Conservation (phyloP, 331 rosid species). For the Phaseolus coccineus region DNA sequence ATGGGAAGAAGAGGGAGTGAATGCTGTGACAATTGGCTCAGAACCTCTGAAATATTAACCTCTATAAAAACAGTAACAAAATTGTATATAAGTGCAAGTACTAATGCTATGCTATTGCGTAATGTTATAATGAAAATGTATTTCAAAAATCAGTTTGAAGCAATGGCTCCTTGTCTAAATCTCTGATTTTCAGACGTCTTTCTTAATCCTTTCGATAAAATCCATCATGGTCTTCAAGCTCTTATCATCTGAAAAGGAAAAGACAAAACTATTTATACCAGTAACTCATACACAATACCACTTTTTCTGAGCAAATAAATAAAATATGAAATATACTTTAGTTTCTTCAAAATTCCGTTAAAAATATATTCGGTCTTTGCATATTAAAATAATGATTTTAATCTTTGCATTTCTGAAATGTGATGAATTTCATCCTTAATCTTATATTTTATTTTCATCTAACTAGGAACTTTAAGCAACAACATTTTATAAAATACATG, state of each 20-base stretch:
- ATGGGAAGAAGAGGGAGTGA: neutral
- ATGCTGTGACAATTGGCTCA: neutral
- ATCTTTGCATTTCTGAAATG: too few relatives aligned
- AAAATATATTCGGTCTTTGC: too few relatives aligned
- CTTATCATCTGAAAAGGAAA: conserved; percentile 58
- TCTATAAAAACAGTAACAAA: neutral
- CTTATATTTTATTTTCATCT: too few relatives aligned
- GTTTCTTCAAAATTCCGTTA: too few relatives aligned
- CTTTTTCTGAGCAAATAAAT: neutral
- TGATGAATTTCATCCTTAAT: too few relatives aligned
- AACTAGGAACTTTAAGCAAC: too few relatives aligned
- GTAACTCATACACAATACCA: neutral
- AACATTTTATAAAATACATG: too few relatives aligned
- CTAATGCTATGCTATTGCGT: neutral
- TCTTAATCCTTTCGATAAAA: conserved; percentile 64
- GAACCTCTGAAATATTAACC: neutral
- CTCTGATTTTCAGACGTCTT: conserved; percentile 33
- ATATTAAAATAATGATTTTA: too few relatives aligned
- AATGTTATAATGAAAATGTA: neutral
- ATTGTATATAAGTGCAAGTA: neutral
- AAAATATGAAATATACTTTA: neutral
- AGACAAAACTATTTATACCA: neutral
- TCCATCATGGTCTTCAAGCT: conserved; percentile 50
- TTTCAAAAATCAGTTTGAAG: neutral
- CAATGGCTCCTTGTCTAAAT: neutral